Percentiles rank a stretch among this genome's conserved stretches.
These are phyloP conservation scores for Chaetomium strumarium DNA, from an alignment of 2,329 filamentous ascomycete species.

Conservation along the genomic window DNA sequence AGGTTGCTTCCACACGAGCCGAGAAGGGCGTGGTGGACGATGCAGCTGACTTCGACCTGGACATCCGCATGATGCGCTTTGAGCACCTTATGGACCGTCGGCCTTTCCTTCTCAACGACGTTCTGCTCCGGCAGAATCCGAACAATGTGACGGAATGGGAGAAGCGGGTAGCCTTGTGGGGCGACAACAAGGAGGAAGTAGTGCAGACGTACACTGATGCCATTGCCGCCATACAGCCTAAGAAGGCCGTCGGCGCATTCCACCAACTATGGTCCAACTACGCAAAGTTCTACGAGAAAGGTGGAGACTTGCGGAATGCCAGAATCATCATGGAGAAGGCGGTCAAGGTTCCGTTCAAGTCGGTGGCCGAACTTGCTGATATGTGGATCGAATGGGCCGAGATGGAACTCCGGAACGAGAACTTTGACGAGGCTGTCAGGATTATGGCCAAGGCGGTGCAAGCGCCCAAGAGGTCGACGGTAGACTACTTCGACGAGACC, in stretches of 20 bases:
- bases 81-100: slow-evolving; percentile 96
- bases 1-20: slow-evolving; percentile 73
- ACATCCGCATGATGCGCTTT: slow-evolving; percentile 96
- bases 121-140: slow-evolving; percentile 88
- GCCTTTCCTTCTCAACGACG: slow-evolving; percentile 94
- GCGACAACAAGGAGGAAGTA: slow-evolving; percentile 83
- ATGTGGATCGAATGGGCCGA: slow-evolving; percentile 99
- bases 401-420: slow-evolving; percentile 92
- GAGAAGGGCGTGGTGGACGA: slow-evolving; percentile 73
- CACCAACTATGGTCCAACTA: slow-evolving; percentile 96
- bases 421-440: slow-evolving; percentile 88
- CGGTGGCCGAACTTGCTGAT: slow-evolving; percentile 91
- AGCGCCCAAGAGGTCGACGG: slow-evolving; percentile 91
- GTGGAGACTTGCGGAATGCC: slow-evolving; percentile 76
- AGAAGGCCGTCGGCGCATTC: slow-evolving; percentile 88
- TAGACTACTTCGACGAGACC: slow-evolving; percentile 98
- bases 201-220: slow-evolving; percentile 93
- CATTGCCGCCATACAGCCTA: slow-evolving; percentile 86
- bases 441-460: slow-evolving; percentile 98
- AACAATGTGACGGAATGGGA: slow-evolving; percentile 97
- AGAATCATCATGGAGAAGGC: slow-evolving; percentile 96
- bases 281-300: slow-evolving; percentile 91
- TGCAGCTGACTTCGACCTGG: slow-evolving; percentile 85
- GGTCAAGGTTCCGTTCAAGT: slow-evolving; percentile 95
- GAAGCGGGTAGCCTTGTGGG: slow-evolving; percentile 93